These are phyloP conservation scores for Linum lewisii DNA, from an alignment of 345 rosid species.

Conservation along the genomic window DNA sequence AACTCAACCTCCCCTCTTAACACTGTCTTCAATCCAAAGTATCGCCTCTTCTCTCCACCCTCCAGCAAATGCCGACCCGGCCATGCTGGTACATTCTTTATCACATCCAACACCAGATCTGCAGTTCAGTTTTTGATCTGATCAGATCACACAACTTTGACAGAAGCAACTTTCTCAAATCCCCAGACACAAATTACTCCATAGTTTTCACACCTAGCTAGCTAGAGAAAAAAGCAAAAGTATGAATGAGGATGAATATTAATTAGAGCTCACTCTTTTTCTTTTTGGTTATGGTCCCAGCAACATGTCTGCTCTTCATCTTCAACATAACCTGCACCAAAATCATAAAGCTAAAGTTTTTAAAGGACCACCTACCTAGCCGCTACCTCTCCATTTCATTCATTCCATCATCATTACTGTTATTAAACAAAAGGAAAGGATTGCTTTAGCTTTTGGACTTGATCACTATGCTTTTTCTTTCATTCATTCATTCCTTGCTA, in stretches of 20 bases:
- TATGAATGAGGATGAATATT: slow-evolving; percentile 32
- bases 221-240: slow-evolving; percentile 21
- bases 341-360: slow-evolving; percentile 12
- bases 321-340: slow-evolving; percentile 74
- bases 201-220: slow-evolving; percentile 27
- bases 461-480: too few relatives aligned
- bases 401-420: slow-evolving; percentile 22
- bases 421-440: neutral
- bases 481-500: too few relatives aligned
- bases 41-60: slow-evolving; percentile 65
- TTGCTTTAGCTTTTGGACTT: slow-evolving; percentile 22
- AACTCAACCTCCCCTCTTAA: slow-evolving; percentile 59
- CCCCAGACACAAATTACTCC: slow-evolving; percentile 43
- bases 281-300: slow-evolving; percentile 94
- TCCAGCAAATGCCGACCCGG: slow-evolving; percentile 78
- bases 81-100: slow-evolving; percentile 75
- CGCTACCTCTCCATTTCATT: slow-evolving; percentile 12
- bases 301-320: slow-evolving; percentile 96
- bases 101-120: slow-evolving; percentile 73
- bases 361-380: slow-evolving; percentile 15
- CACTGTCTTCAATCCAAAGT: slow-evolving; percentile 67
- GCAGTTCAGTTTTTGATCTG: slow-evolving; percentile 33
- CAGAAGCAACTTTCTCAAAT: slow-evolving; percentile 52
- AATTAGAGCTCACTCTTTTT: slow-evolving; percentile 64
- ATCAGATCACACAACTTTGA: neutral